Percentiles rank a stretch among this genome's conserved stretches.
Evolutionary conservation across 228 moss, liverwort and hornwort genomes (phyloP).

Genomic region (Sphagnum magellanicum): DNA sequence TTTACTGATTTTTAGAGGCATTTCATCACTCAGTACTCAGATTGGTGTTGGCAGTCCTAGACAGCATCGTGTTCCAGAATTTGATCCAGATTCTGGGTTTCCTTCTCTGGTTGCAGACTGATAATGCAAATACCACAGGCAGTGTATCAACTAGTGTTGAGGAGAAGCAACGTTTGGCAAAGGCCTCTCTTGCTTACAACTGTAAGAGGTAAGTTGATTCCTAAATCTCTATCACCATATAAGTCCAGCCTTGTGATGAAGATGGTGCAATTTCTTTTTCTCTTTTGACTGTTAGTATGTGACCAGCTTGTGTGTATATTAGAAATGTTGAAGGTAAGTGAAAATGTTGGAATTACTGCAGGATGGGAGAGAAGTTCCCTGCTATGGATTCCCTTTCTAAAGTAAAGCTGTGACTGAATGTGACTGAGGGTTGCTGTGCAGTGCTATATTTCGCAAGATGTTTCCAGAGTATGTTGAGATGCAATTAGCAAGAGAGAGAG

Average conservation of each 20-base stretch:
- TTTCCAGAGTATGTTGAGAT: conserved; percentile 96
- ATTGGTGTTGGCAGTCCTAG: too few relatives aligned
- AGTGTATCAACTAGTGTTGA: conserved; percentile 88
- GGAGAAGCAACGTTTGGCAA: conserved; percentile 87
- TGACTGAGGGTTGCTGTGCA: conserved; percentile 15
- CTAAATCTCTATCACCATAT: neutral
- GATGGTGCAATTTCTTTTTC: neutral
- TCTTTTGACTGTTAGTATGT: neutral
- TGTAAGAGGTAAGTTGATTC: conserved; percentile 58
- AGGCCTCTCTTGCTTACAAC: conserved; percentile 76
- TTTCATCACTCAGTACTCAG: too few relatives aligned
- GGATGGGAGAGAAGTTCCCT: neutral
- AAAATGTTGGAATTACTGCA: neutral
- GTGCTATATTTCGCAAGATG: conserved; percentile 89
- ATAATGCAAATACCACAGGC: conserved; percentile 94
- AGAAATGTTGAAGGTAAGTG: neutral
- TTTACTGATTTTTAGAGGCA: too few relatives aligned
- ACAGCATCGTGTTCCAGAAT: too few relatives aligned
- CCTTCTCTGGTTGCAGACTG: conserved; percentile 50
- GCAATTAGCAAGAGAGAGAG: conserved; percentile 87
- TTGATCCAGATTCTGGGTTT: too few relatives aligned
- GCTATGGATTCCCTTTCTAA: neutral
- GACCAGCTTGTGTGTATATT: neutral
- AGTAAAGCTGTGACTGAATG: neutral
- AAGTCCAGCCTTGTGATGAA: too few relatives aligned